Evolutionary conservation across 805 yeast genomes (phyloP), one percentile per base, ranked within the genome.

Genomic region (Sporopachydermia lactativora): DNA sequence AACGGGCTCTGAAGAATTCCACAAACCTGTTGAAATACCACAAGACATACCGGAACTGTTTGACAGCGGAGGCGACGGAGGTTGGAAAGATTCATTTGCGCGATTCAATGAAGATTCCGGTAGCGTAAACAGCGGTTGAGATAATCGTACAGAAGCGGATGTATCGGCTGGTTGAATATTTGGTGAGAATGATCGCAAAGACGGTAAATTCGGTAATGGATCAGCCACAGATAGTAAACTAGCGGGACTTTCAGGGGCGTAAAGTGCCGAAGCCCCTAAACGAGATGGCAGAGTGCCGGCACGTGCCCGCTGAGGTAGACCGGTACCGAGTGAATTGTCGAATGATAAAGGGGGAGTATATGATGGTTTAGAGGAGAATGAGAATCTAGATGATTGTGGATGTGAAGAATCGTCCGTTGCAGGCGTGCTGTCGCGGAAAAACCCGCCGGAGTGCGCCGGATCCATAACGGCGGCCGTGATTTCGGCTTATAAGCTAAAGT

Each of bases 281-380:
- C 37, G 15, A 15, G 37, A 35, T 13, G 37, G 37, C 18, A 35
- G 37, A 35, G 37, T 35, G 6, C 37, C 37, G 11, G 37, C 37
- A 11, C 37, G 15, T 8, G 37, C n/a, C n/a, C 37, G 11, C n/a
- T 17, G 15, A 8, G 6, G 6, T 35, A 13, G 37, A 17, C 11
- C 15, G 37, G 37, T 11, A 8, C 11, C 17, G 15, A 15, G n/a
- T 35, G 11, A 8, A 6, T 15, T 35, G 31, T 8, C 8, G 31
- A 24, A 8, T n/a, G 31, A 24, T 24, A 8, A 24, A 24, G 31
- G 31, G 8, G 31, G 31, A 24, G 31, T 24, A 8, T 8, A n/a
- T 24, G 31, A 24, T 24, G 31, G 31, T 24, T 24, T 24, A 24
- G 8, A 8, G n/a, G 31, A 24, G n/a, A 24, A 24, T 24, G 31